Evolutionary conservation across 192 early-diverging fungal genomes (phyloP).

Genomic region (Dissophora globulifera): DNA sequence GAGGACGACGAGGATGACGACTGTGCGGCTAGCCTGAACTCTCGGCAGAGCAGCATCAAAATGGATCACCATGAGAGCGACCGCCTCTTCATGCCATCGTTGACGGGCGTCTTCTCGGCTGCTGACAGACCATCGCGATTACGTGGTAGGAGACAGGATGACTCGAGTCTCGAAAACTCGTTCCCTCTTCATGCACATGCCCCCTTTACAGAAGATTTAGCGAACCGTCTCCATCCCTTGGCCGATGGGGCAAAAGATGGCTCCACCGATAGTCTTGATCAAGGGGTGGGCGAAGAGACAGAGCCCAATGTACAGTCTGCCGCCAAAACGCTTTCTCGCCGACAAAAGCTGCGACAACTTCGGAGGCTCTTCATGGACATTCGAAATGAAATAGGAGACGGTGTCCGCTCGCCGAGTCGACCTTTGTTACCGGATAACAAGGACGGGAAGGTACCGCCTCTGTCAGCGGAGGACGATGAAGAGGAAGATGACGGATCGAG

Average conservation of each 20-base stretch:
- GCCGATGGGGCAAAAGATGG: neutral
- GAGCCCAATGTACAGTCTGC: neutral
- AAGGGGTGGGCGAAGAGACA: neutral
- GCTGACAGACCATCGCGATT: neutral
- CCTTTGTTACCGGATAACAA: neutral
- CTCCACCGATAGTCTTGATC: too few relatives aligned
- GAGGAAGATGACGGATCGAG: slow-evolving; percentile 10
- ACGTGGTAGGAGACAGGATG: neutral
- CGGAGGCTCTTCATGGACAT: slow-evolving; percentile 52
- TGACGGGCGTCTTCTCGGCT: slow-evolving; percentile 38
- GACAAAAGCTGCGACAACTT: slow-evolving; percentile 41
- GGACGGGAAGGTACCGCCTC: neutral
- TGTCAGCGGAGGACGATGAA: too few relatives aligned
- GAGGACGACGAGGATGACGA: slow-evolving; percentile 41
- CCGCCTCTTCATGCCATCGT: slow-evolving; percentile 34
- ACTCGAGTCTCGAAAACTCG: neutral
- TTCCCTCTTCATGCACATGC: neutral
- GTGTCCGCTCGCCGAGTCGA: neutral
- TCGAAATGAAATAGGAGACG: slow-evolving; percentile 40
- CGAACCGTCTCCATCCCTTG: neutral
- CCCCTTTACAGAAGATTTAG: neutral
- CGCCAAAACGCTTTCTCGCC: slow-evolving; percentile 9
- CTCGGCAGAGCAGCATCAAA: slow-evolving; percentile 16
- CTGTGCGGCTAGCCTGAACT: slow-evolving; percentile 23
- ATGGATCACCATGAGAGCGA: slow-evolving; percentile 24